phyloP scores from a whole-genome alignment of 2,329 filamentous ascomycete genomes.

The Calonectria naviculata region DNA sequence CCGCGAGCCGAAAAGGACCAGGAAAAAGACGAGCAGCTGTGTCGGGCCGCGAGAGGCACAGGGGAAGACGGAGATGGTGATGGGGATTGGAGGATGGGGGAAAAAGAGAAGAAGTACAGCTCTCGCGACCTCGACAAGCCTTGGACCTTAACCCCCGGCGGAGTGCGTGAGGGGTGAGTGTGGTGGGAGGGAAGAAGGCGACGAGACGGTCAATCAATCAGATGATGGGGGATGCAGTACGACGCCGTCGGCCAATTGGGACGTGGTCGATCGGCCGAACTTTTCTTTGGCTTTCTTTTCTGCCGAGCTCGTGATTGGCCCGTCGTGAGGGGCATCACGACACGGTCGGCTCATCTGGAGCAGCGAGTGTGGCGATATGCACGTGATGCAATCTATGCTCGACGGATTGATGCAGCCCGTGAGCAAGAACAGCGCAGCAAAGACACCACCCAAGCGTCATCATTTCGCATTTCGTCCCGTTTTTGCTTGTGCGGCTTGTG shows the following conservation, averaged over 20 bases:
- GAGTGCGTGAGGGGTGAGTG: slow-evolving; percentile 19
- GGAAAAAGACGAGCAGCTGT: slow-evolving; percentile 37
- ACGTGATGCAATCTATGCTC: slow-evolving; percentile 35
- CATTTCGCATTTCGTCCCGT: neutral
- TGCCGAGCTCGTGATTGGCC: slow-evolving; percentile 44
- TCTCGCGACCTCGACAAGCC: slow-evolving; percentile 44
- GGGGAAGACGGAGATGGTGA: slow-evolving; percentile 6
- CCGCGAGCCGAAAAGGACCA: slow-evolving; percentile 25
- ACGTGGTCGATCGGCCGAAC: slow-evolving; percentile 34
- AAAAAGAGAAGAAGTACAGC: slow-evolving; percentile 14
- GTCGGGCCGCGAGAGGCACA: slow-evolving; percentile 39
- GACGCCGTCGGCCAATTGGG: slow-evolving; percentile 33
- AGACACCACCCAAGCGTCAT: neutral
- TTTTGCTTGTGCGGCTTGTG: neutral
- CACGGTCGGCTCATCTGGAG: slow-evolving; percentile 32
- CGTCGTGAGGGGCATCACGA: slow-evolving; percentile 42
- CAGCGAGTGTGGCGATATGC: slow-evolving; percentile 32
- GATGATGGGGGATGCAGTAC: slow-evolving; percentile 36
- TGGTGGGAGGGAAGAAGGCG: slow-evolving; percentile 30
- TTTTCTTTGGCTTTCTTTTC: slow-evolving; percentile 20
- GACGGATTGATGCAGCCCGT: slow-evolving; percentile 12
- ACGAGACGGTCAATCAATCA: slow-evolving; percentile 34
- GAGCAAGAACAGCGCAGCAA: neutral
- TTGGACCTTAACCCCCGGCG: slow-evolving; percentile 9
- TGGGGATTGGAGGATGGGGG: slow-evolving; percentile 10